Conservation (phyloP, 2,329 filamentous ascomycete genomes). For the Fusarium nematophilum region DNA sequence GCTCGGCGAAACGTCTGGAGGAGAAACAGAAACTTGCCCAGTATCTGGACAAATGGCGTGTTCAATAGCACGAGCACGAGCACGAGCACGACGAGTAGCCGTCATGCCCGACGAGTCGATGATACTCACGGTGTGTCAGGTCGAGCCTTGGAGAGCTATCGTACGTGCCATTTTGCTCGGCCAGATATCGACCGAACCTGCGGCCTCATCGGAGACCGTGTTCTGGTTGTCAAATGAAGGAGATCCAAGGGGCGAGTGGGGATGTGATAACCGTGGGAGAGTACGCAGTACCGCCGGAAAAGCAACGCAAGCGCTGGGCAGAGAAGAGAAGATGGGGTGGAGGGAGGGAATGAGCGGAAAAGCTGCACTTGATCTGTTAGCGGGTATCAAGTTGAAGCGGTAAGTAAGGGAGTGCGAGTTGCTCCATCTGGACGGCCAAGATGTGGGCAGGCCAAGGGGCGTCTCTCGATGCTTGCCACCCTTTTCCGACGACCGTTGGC, state of each 20-base stretch:
- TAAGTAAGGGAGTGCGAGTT: background rate
- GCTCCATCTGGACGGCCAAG: background rate
- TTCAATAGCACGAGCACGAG: conserved; percentile 1
- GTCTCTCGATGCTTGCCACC: conserved; percentile 2
- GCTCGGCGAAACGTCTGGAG: conserved; percentile 19
- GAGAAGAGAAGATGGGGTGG: background rate
- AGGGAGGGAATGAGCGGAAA: background rate
- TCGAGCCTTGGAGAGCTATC: background rate
- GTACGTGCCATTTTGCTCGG: conserved; percentile 13
- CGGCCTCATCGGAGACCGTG: conserved; percentile 1
- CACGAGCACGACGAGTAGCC: background rate
- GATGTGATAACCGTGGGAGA: conserved; percentile 22
- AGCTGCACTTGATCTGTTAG: conserved; percentile 3
- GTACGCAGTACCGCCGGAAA: conserved; percentile 13
- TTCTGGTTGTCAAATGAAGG: conserved; percentile 20
- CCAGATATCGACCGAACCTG: background rate
- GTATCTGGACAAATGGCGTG: background rate
- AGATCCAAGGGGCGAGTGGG: conserved; percentile 31
- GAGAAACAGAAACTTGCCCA: conserved; percentile 5
- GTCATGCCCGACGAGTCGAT: conserved; percentile 4
- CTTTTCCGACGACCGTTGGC: background rate
- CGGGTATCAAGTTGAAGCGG: conserved; percentile 4
- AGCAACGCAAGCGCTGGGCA: conserved; percentile 15
- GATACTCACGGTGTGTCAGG: conserved; percentile 27
- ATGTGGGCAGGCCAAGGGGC: conserved; percentile 3